Percentiles rank a stretch among this genome's conserved stretches.
These are phyloP conservation scores for Dillenia turbinata DNA, from an alignment of 164 flowering plant species.

Conservation along the genomic window DNA sequence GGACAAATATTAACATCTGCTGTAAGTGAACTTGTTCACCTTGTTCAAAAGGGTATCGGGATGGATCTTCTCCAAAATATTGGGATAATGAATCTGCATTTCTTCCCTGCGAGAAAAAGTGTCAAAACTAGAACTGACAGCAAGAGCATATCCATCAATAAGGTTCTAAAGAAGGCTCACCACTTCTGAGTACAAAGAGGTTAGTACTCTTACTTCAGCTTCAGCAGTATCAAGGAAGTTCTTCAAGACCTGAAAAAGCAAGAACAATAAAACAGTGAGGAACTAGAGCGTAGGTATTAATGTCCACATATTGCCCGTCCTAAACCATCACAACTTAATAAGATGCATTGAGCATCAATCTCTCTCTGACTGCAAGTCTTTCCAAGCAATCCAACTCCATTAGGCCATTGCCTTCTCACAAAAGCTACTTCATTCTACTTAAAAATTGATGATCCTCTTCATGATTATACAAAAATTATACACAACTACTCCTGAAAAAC, in stretches of 20 bases:
- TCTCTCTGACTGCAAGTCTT: too few species aligned
- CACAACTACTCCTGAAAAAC: too few species aligned
- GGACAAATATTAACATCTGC: conserved; percentile 3
- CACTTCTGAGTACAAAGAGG: conserved; percentile 93
- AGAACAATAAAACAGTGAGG: neutral
- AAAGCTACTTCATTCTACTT: too few species aligned
- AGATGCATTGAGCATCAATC: too few species aligned
- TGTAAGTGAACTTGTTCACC: conserved; percentile 30
- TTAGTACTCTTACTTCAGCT: conserved; percentile 92
- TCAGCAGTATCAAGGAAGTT: conserved; percentile 91
- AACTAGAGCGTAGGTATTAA: too few species aligned
- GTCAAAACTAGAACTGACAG: conserved; percentile 1
- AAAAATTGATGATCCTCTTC: too few species aligned
- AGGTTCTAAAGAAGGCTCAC: conserved; percentile 38
- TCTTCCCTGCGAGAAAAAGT: conserved; percentile 68
- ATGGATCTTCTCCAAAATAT: conserved; percentile 99
- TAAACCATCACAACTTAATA: neutral
- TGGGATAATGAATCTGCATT: conserved; percentile 94
- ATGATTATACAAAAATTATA: too few species aligned
- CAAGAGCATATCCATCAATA: neutral
- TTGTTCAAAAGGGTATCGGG: conserved; percentile 98
- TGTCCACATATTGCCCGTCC: too few species aligned
- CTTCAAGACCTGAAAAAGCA: conserved; percentile 61
- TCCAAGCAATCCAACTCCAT: too few species aligned
- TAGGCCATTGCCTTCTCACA: too few species aligned